Conservation (phyloP, 225 moss, liverwort and hornwort species). For the Rhytidiadelphus loreus region DNA sequence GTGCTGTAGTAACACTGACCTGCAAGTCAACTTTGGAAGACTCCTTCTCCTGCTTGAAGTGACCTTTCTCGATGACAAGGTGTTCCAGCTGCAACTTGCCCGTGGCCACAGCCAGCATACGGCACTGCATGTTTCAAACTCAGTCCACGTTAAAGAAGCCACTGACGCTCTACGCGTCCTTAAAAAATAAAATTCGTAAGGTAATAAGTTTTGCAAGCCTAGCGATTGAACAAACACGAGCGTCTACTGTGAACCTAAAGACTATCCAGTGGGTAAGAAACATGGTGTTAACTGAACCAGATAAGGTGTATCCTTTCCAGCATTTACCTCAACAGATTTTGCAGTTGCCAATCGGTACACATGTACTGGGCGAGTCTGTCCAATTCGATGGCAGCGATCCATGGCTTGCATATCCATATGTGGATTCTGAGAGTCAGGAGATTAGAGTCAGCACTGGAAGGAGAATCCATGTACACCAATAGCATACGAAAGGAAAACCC, state of each 20-base stretch:
- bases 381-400: constrained; percentile 98
- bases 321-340: constrained; percentile 64
- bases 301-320: neutral
- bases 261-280: neutral
- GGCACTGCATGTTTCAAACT: constrained; percentile 35
- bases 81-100: constrained; percentile 89
- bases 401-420: constrained; percentile 98
- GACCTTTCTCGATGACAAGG: constrained; percentile 91
- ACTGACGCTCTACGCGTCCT: neutral
- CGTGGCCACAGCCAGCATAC: constrained; percentile 75
- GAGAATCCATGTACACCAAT: neutral
- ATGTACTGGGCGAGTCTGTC: constrained; percentile 90
- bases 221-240: neutral
- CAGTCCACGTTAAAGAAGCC: neutral
- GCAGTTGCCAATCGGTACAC: constrained; percentile 87
- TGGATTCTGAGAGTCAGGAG: constrained; percentile 53
- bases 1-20: constrained; percentile 8
- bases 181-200: too few relatives aligned
- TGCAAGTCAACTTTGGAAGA: constrained; percentile 55
- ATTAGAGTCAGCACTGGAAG: neutral
- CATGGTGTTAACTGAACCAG: neutral
- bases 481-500: neutral
- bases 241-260: neutral
- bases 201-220: neutral
- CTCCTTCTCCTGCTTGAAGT: constrained; percentile 90